Percentiles rank a stretch among this genome's conserved stretches.
Conservation (phyloP, 495 filamentous ascomycete species). For the Xylaria longipes region DNA sequence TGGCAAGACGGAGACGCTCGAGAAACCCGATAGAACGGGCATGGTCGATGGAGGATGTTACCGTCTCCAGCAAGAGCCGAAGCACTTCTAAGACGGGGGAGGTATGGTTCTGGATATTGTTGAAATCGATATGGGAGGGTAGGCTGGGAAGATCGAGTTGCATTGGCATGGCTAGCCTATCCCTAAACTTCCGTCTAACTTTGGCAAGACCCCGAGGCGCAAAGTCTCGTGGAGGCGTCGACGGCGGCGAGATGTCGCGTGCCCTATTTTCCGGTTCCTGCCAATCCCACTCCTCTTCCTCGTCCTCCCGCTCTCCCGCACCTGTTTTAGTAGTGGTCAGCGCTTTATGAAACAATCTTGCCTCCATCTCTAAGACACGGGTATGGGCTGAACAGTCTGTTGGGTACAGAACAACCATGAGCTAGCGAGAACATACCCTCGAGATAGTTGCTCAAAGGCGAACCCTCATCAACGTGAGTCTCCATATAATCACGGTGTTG, state of each 20-base stretch:
- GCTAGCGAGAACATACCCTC: slow-evolving; percentile 67
- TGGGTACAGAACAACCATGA: neutral
- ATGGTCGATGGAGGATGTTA: slow-evolving; percentile 79
- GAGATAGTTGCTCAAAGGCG: slow-evolving; percentile 90
- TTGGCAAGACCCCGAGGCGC: slow-evolving; percentile 76
- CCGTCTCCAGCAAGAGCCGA: slow-evolving; percentile 52
- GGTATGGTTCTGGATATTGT: slow-evolving; percentile 34
- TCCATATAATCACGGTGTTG: slow-evolving; percentile 70
- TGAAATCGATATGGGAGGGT: slow-evolving; percentile 29
- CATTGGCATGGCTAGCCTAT: slow-evolving; percentile 67
- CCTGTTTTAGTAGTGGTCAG: slow-evolving; percentile 35
- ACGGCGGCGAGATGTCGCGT: slow-evolving; percentile 51
- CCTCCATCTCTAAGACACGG: slow-evolving; percentile 51
- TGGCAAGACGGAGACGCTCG: slow-evolving; percentile 94
- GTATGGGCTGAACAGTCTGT: slow-evolving; percentile 53
- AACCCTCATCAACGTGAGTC: slow-evolving; percentile 86
- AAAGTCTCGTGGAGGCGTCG: slow-evolving; percentile 63
- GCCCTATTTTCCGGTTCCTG: slow-evolving; percentile 52
- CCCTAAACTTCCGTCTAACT: slow-evolving; percentile 69
- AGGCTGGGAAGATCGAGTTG: slow-evolving; percentile 58
- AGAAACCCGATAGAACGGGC: slow-evolving; percentile 87
- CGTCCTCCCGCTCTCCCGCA: slow-evolving; percentile 46
- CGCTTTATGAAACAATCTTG: slow-evolving; percentile 57
- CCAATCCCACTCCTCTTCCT: slow-evolving; percentile 46
- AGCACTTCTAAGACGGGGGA: slow-evolving; percentile 35